Evolutionary conservation across 2,329 filamentous ascomycete genomes (phyloP).

Genomic region (Aspergillus fructus): DNA sequence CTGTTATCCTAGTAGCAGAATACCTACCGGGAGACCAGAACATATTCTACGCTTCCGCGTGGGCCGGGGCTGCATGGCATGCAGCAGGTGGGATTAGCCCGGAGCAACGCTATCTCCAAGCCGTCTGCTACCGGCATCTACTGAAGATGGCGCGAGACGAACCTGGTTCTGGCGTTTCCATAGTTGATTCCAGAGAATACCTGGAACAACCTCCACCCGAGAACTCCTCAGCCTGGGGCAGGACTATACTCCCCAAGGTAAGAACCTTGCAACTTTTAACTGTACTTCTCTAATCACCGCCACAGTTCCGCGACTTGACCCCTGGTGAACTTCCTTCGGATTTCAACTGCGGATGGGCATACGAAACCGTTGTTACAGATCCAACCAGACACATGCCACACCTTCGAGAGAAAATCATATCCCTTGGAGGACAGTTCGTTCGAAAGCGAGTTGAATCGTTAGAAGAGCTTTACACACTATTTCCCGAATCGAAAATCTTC

Average conservation of each 20-base stretch:
- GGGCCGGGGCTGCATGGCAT: constrained; percentile 43
- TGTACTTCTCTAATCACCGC: background rate
- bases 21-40: constrained; percentile 38
- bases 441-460: constrained; percentile 35
- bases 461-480: constrained; percentile 34
- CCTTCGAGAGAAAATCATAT: constrained; percentile 28
- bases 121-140: constrained; percentile 34
- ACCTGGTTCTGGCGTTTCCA: constrained; percentile 33
- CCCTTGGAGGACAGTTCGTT: constrained; percentile 35
- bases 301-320: constrained; percentile 34
- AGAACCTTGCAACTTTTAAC: background rate
- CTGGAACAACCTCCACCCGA: constrained; percentile 32
- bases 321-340: constrained; percentile 32
- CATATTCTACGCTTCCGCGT: constrained; percentile 40
- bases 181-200: constrained; percentile 37
- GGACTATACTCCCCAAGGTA: constrained; percentile 36
- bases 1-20: constrained; percentile 36
- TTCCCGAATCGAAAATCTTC: constrained; percentile 36
- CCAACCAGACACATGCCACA: constrained; percentile 40
- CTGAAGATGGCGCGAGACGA: constrained; percentile 36
- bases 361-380: constrained; percentile 39
- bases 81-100: constrained; percentile 35
- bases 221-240: constrained; percentile 38
- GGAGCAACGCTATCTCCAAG: constrained; percentile 37
- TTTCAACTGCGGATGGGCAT: constrained; percentile 36